Conservation (phyloP, 2,329 filamentous ascomycete species). For the Aaosphaeria arxii region DNA sequence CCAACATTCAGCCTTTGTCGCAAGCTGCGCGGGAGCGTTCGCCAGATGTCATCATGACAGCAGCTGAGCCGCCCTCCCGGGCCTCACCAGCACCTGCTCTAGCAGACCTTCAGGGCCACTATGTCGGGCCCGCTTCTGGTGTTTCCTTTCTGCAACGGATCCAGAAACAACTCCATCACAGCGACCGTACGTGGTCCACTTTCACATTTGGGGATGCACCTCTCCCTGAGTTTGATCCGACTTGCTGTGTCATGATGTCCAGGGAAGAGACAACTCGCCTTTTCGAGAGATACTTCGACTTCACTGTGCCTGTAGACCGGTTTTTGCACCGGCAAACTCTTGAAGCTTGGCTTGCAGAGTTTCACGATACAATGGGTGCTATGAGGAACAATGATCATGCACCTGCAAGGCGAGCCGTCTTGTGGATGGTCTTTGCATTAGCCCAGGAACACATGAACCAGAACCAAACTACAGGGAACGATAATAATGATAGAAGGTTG, state of each 20-base stretch:
- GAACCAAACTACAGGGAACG: conserved; percentile 19
- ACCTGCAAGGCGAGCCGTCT: conserved; percentile 43
- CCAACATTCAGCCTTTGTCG: conserved; percentile 2
- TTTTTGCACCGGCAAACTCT: conserved; percentile 56
- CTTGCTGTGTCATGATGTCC: conserved; percentile 42
- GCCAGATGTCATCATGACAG: conserved; percentile 8
- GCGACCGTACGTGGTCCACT: conserved; percentile 43
- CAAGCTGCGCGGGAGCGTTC: conserved; percentile 10
- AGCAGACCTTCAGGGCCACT: conserved; percentile 48
- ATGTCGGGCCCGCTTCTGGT: conserved; percentile 48
- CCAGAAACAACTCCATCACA: conserved; percentile 48
- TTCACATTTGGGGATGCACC: conserved; percentile 52
- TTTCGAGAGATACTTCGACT: conserved; percentile 57
- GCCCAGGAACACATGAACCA: conserved; percentile 43
- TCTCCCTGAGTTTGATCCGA: conserved; percentile 44
- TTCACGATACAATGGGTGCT: conserved; percentile 45
- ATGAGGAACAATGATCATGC: conserved; percentile 41
- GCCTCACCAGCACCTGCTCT: conserved; percentile 47
- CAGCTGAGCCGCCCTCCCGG: conserved; percentile 21
- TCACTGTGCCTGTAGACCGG: conserved; percentile 58
- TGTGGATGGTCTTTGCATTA: conserved; percentile 55
- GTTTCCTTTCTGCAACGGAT: conserved; percentile 51
- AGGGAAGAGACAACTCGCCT: conserved; percentile 45
- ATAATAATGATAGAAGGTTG: conserved; percentile 5
- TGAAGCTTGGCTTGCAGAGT: conserved; percentile 43